These are phyloP conservation scores for Glycyrrhiza uralensis DNA, from an alignment of 306 rosid genomes.

Conservation along the genomic window DNA sequence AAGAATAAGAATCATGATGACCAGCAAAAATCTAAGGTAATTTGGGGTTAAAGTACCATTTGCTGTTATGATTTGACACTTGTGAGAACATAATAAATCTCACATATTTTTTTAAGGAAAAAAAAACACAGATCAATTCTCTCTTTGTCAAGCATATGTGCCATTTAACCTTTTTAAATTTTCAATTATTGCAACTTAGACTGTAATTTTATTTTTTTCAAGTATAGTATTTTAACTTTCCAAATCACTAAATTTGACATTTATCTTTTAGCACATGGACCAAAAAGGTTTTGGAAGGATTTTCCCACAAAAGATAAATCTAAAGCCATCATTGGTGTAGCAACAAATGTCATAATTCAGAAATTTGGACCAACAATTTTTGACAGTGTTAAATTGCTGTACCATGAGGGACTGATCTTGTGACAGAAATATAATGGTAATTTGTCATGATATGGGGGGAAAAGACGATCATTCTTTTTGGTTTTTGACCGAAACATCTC, in stretches of 20 bases:
- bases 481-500: not conserved
- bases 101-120: not conserved
- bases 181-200: not conserved
- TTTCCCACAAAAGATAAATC: not conserved
- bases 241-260: not conserved
- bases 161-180: not conserved
- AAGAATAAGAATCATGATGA: not conserved
- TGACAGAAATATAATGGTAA: not conserved
- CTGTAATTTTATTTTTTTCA: too few relatives aligned
- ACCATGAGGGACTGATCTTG: not conserved
- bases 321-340: not conserved
- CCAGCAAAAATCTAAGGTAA: too few relatives aligned
- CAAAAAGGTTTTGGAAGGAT: not conserved
- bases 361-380: not conserved
- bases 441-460: not conserved
- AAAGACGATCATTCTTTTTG: not conserved
- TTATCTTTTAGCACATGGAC: not conserved
- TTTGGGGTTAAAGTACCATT: not conserved
- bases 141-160: not conserved
- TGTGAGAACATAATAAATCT: not conserved
- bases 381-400: not conserved
- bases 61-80: not conserved
- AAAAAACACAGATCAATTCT: not conserved
- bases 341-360: not conserved
- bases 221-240: not conserved